A percentile compares a stretch with the other conserved stretches of the same genome.
Evolutionary conservation across 1,284 basidiomycete species (phyloP).

Genomic region (Cutaneotrichosporon dermatis): DNA sequence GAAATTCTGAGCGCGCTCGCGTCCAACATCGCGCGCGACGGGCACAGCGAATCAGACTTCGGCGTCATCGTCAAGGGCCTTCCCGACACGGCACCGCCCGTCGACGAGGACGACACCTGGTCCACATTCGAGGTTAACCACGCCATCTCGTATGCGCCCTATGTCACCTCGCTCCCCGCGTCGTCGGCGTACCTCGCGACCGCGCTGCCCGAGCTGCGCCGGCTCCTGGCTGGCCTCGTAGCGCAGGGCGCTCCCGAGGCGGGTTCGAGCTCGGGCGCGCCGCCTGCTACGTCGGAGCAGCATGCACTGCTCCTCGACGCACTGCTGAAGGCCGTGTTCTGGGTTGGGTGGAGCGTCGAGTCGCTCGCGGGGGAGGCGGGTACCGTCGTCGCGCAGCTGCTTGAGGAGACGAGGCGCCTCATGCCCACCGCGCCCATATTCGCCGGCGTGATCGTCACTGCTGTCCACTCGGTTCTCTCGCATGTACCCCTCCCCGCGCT

Average conservation of each 20-base stretch:
- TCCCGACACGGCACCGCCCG: slow-evolving; percentile 12
- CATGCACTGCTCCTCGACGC: slow-evolving; percentile 34
- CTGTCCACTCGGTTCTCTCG: slow-evolving; percentile 27
- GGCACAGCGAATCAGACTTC: slow-evolving; percentile 6
- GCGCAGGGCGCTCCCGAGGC: slow-evolving; percentile 17
- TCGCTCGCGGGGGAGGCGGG: slow-evolving; percentile 21
- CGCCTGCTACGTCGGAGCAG: slow-evolving; percentile 17
- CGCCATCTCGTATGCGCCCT: slow-evolving; percentile 45
- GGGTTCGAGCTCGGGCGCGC: slow-evolving; percentile 3
- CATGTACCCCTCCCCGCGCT: slow-evolving; percentile 30
- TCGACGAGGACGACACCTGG: slow-evolving; percentile 36
- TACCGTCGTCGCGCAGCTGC: slow-evolving; percentile 23
- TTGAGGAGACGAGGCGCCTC: slow-evolving; percentile 20
- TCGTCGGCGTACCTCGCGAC: slow-evolving; percentile 15
- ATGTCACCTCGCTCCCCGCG: slow-evolving; percentile 30
- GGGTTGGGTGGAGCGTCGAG: slow-evolving; percentile 32
- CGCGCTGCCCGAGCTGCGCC: slow-evolving; percentile 26
- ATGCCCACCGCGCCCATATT: slow-evolving; percentile 25
- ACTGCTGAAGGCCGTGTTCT: slow-evolving; percentile 35
- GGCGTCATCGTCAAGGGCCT: slow-evolving; percentile 27
- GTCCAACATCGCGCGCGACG: slow-evolving; percentile 14
- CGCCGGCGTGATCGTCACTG: slow-evolving; percentile 31
- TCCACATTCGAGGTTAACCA: slow-evolving; percentile 44
- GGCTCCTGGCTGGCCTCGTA: slow-evolving; percentile 30
- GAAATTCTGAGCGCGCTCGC: slow-evolving; percentile 43